Evolutionary conservation across 1,139 yeast genomes (phyloP).

Genomic region (Candida freyschussii): DNA sequence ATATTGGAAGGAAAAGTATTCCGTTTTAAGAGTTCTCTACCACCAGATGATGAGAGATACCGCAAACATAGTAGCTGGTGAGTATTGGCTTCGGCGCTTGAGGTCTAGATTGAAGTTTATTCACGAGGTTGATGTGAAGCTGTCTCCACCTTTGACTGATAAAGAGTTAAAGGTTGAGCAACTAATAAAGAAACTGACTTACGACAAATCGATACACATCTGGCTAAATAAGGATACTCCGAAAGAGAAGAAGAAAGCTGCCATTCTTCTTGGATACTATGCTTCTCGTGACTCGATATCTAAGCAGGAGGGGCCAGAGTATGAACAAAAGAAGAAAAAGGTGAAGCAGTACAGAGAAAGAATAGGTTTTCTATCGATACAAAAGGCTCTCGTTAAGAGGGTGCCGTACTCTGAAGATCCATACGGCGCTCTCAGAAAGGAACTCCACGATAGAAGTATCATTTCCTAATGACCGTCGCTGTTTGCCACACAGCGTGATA

Average conservation of each 20-base stretch:
- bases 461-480: slow-evolving; percentile 3
- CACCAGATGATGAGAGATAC: slow-evolving; percentile 20
- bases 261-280: slow-evolving; percentile 13
- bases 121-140: slow-evolving; percentile 11
- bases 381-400: slow-evolving; percentile 20
- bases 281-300: slow-evolving; percentile 5
- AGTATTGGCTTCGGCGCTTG: slow-evolving; percentile 26
- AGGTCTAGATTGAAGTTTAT: slow-evolving; percentile 23
- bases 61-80: slow-evolving; percentile 18
- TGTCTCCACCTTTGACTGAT: slow-evolving; percentile 14
- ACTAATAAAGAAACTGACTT: slow-evolving; percentile 3
- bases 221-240: slow-evolving; percentile 6
- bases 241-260: slow-evolving; percentile 7
- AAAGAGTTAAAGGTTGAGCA: slow-evolving; percentile 14
- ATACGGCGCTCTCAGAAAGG: slow-evolving; percentile 17
- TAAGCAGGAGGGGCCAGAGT: slow-evolving; percentile 1
- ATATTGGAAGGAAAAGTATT: slow-evolving; percentile 25
- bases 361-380: slow-evolving; percentile 13
- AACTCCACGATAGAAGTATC: slow-evolving; percentile 15
- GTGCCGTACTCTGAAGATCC: slow-evolving; percentile 19
- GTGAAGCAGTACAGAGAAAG: slow-evolving; percentile 12
- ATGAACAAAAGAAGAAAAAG: slow-evolving; percentile 6
- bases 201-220: slow-evolving; percentile 6
- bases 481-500: slow-evolving; percentile 1
- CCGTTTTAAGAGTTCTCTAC: slow-evolving; percentile 23